These are phyloP conservation scores for Amorphotheca resinae DNA, from an alignment of 495 filamentous ascomycete species.

Conservation along the genomic window DNA sequence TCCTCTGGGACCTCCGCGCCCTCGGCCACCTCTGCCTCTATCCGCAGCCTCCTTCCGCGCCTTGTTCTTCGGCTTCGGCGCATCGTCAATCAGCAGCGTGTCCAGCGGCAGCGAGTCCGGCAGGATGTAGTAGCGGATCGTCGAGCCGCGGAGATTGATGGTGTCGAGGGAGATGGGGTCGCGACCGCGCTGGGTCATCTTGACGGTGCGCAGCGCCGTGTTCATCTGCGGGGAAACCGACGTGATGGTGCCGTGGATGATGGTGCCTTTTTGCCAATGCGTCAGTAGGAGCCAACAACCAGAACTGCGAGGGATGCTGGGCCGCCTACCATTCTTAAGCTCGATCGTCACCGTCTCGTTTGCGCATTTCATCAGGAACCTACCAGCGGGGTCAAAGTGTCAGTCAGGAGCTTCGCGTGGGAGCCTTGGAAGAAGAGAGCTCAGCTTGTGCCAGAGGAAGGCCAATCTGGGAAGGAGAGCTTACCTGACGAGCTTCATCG, in stretches of 20 bases:
- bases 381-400: conserved; percentile 31
- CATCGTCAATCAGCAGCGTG: conserved; percentile 87
- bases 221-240: conserved; percentile 97
- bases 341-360: conserved; percentile 97
- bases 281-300: conserved; percentile 7
- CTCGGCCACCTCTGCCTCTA: conserved; percentile 49
- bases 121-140: conserved; percentile 86
- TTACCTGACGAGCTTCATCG: conserved; percentile 98
- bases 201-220: conserved; percentile 81
- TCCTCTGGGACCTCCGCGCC: conserved; percentile 42
- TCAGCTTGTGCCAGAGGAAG: conserved; percentile 19
- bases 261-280: conserved; percentile 61
- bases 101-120: conserved; percentile 91
- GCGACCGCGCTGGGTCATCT: conserved; percentile 81
- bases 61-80: conserved; percentile 98
- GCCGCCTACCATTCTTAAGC: conserved; percentile 76
- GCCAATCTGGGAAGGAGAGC: conserved; percentile 21
- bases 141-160: conserved; percentile 92
- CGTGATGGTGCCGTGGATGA: conserved; percentile 89
- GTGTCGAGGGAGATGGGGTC: conserved; percentile 79
- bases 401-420: conserved; percentile 24
- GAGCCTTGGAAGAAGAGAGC: conserved; percentile 17
- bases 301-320: background rate
- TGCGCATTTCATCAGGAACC: conserved; percentile 96
- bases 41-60: conserved; percentile 79